Evolutionary conservation across 352 stramenopile species (phyloP), one percentile per base, ranked within the genome.

Genomic region (Globisporangium nodosum): DNA sequence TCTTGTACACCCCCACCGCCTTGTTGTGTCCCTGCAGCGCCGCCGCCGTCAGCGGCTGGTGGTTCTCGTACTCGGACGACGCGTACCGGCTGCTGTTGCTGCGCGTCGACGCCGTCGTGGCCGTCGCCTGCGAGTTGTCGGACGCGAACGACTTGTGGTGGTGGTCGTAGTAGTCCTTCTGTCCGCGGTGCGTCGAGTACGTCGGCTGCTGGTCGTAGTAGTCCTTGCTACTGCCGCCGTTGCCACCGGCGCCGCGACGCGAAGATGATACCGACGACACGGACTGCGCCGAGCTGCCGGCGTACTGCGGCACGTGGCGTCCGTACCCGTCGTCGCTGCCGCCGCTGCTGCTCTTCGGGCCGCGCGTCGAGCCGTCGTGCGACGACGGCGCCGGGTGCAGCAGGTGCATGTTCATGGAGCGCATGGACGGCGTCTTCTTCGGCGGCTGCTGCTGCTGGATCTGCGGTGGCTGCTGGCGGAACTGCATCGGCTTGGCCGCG

Each of bases 201-300:
- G 70, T 61, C 33, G 75, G 70, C 18, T 59, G 61, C 9, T 71
- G 55, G n/a, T 49, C 20, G 18, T 64, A 60, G 42, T 49, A 68
- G 0, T 61, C 67, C 0, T 65, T 47, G 31, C 49, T 47, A 15
- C 64, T 55, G 48, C 24, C n/a, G 24, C 30, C 43, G 58, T 65
- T 73, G 56, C 65, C 56, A 35, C 33, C 33, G 33, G 49, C 62
- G 74, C 48, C 64, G 74, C 3, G 52, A 52, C 18, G 56, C 20
- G 46, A 51, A 12, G 30, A 48, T 15, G 31, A 47, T 16, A 39
- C 49, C 46, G 55, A 48, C 35, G 15, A 31, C 33, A 40, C 20
- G 3, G 55, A 54, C n/a, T 31, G 12, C 13, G 43, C 49, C 1
- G 57, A 42, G 6, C 56, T 63, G 56, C 40, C 49, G 20, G 40